These are phyloP conservation scores for Carex pumila DNA, from an alignment of 176 grass and related monocot species.

Conservation along the genomic window DNA sequence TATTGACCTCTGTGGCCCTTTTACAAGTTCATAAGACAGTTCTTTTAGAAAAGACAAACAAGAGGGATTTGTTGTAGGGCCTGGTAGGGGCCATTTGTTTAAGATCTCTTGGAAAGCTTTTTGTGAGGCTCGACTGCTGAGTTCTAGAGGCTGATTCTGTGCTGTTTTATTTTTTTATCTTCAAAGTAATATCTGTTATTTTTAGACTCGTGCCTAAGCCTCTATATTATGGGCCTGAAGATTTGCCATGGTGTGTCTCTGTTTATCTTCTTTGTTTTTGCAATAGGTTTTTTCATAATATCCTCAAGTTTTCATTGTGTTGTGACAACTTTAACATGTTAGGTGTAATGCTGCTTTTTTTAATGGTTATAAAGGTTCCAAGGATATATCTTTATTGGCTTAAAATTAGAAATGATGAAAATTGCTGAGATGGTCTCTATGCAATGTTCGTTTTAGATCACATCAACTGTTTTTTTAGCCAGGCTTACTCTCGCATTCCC, in stretches of 20 bases:
- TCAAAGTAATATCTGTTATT: constrained; percentile 6
- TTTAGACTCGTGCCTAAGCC: background rate
- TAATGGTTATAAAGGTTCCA: background rate
- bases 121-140: background rate
- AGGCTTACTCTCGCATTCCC: too few species aligned
- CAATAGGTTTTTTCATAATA: background rate
- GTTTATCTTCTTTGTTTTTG: background rate
- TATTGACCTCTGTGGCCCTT: constrained; percentile 8
- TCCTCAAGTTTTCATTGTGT: background rate
- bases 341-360: background rate
- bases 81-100: background rate
- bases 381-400: background rate
- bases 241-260: background rate
- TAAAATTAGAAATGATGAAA: background rate
- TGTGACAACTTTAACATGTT: background rate
- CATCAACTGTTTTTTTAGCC: too few species aligned
- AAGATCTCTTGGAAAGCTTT: constrained; percentile 10
- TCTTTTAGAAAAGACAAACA: constrained; percentile 11
- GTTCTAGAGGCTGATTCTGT: constrained; percentile 5
- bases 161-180: background rate
- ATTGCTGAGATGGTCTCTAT: too few species aligned
- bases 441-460: too few species aligned
- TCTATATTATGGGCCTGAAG: constrained; percentile 3
- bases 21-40: constrained; percentile 8
- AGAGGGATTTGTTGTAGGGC: constrained; percentile 6